Evolutionary conservation across 371 early-diverging fungal genomes (phyloP), one percentile per base, ranked within the genome.

Genomic region (Chytridiales sp.): DNA sequence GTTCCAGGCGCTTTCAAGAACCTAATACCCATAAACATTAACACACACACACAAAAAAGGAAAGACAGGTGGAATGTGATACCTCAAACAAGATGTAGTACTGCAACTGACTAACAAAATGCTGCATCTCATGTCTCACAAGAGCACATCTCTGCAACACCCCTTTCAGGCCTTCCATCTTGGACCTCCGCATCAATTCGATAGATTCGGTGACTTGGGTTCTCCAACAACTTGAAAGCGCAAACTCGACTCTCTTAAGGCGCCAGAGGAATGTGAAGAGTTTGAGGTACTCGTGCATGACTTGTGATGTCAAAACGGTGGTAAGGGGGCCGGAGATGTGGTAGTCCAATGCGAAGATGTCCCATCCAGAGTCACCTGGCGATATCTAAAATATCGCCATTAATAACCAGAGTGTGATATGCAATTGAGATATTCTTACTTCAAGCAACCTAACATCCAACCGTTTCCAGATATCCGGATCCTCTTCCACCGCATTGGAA

Each of bases 21-120:
- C 92, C 80, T 91, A 72, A 47, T 30, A 27, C 6, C 24, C 32
- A 21, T 66, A 65, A 31, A 77, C 70, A 56, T 27, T 11, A 24
- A 24, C 40, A 5, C 8, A 21, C 11, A 31, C 26, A 9, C 36
- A 8, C 1, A 49, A 17, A 0, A 42, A 1, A 48, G 24, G 4
- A 42, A 21, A 22, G 17, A 5, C 50, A 36, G n/a, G n/a, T n/a
- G n/a, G n/a, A n/a, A n/a, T n/a, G 47, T 17, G 32, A 34, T n/a
- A 84, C 88, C 72, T 91, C 92, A 63, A 88, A 91, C 38, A 85
- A 67, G 8, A 88, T 76, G 64, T 88, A 94, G 64, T 93, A 92
- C 73, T 95, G 95, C 53, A 95, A 73, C 66, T 96, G 94, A 62
- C 87, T 83, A 26, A 91, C 79, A 72, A 95, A 97, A 68, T 97